Evolutionary conservation across 139 green algal species (phyloP), one percentile per base, ranked within the genome.

Genomic region (Micractinium sp.): DNA sequence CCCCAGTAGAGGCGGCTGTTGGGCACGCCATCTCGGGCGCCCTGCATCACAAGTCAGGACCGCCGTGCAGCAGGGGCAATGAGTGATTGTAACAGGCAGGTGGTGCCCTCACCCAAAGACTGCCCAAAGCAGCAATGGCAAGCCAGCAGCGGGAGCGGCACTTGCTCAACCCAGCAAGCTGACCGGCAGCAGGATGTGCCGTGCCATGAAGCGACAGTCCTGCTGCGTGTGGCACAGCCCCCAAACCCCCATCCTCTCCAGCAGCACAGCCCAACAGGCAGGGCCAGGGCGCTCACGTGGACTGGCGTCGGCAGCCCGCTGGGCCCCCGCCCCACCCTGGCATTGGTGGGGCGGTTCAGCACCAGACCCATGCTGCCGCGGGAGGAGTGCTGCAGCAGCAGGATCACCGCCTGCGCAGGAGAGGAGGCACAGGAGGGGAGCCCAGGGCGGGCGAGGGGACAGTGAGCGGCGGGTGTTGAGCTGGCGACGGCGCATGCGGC

Each of bases 361-460:
- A 97, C 93, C 9, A 97, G 81, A 0, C 93, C 95, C 53, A 95
- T 79, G 35, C 74, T 91, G 66, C 95, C 94, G n/a, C 85, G 31
- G 0, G 78, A 18, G n/a, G 71, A 86, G 73, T 96, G 92, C 73
- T 91, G 82, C 36, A 94, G 84, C 29, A 97, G 71, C 29, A 97
- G 83, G 0, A 96, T 85, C 14, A 80, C 74, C 0, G 74, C 33
- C 74, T 80, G 71, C 71, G 63, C 63, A 23, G 63, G 19, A 71
- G 22, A 71, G 14, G 20, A 25, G 22, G 63, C 7, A 12, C 63
- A 12, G 63, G 63, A 71, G 19, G 63, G 63, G 20, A 56, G 47
- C 47, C 47, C 47, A 56, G 47, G 9, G 47, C 47, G 47, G 47
- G 47, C 5, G 47, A 9, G 47, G 47, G 5, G 47, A 56, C 5